Base-by-base conservation (phyloP, 352 stramenopile genomes). In the Globisporangium camurandrum region DNA sequence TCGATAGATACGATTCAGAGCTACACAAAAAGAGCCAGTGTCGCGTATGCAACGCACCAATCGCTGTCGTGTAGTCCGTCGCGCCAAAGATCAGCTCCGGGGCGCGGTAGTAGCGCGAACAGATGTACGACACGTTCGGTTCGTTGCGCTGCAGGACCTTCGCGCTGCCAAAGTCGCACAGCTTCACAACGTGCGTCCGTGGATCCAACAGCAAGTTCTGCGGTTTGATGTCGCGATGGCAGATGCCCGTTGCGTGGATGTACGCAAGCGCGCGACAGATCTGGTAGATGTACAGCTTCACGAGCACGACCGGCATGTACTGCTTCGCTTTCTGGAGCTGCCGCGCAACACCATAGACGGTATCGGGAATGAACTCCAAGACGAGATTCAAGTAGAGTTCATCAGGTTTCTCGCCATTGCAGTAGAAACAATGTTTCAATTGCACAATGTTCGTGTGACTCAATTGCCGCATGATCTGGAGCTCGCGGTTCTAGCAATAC, bases 201-300 rank as follows among this genome's bases (percentile, higher is more conserved):
- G 96, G 95, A 67, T 99, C 91, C 43, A 99, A 78, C 49, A 99
- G 69, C 51, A 99, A 60, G 67, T 99, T 99, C 67, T 99, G 97
- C 27, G 97, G 97, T 74, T 99, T 99, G 63, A 99, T 99, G 67
- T 99, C 97, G 34, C 96, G 87, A 67, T 99, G 97, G 64, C 96
- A 99, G 53, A 99, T 98, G 34, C 96, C 97, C 28, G 95, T 85
- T 6, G 84, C 84, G 64, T 99, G 97, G 59, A 99, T 99, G 73
- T 99, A 98, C 16, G 92, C 94, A 42, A 99, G 69, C 17, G 96
- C 88, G 42, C 97, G 84, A 47, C 88, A 98, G 37, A 99, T 95
- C 76, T 99, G 97, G 73, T 99, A 99, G 37, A 99, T 96, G 77
- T 99, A 99, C n/a, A 99, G 75, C 76, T 99, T 98, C 39, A 99